Evolutionary conservation across 495 filamentous ascomycete species (phyloP).

Genomic region (Jackrogersella minutella): DNA sequence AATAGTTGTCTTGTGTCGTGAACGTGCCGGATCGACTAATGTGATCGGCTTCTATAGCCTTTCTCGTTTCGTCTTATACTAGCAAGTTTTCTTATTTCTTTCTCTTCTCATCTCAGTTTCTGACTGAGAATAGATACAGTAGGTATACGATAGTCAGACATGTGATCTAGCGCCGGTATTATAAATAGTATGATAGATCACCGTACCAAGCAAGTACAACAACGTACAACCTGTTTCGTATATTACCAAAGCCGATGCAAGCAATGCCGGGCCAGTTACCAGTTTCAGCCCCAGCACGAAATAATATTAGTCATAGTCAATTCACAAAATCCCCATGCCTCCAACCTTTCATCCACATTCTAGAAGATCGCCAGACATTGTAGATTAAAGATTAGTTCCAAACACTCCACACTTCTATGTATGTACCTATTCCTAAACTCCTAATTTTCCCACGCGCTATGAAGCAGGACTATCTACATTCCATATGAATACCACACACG

Average conservation of each 20-base stretch:
- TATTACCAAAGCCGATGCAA: neutral
- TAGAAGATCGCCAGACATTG: neutral
- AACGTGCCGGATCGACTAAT: slow-evolving; percentile 21
- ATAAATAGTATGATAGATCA: slow-evolving; percentile 12
- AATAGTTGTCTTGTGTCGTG: slow-evolving; percentile 10
- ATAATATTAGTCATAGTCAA: slow-evolving; percentile 14
- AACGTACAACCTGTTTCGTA: neutral
- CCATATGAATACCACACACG: no score
- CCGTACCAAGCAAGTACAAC: neutral
- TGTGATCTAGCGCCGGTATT: neutral
- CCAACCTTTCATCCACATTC: neutral
- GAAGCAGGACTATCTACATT: neutral
- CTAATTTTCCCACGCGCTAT: neutral
- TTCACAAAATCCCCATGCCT: neutral
- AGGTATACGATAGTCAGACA: neutral
- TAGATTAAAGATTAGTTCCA: neutral
- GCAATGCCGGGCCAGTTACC: neutral
- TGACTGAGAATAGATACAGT: no score
- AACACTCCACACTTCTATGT: neutral
- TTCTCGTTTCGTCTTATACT: neutral
- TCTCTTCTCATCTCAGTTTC: neutral
- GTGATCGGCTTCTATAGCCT: neutral
- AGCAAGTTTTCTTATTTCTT: neutral
- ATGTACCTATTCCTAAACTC: neutral
- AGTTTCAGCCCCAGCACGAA: neutral